Base-by-base conservation (phyloP, 192 early-diverging fungal species). In the Podila minutissima region DNA sequence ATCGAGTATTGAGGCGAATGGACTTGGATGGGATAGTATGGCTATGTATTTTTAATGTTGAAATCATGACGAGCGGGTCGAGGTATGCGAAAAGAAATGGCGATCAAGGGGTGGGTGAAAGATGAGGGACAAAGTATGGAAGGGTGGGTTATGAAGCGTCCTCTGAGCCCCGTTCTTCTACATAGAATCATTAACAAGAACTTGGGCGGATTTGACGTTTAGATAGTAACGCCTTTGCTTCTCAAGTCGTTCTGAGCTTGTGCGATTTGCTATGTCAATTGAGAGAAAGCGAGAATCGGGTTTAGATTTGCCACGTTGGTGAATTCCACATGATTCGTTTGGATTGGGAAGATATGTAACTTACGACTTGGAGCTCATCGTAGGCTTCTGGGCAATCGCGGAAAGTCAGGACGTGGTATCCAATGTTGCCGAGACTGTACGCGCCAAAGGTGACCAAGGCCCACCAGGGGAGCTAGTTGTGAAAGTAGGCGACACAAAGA, bases 311-410 rank as follows among this genome's bases (percentile, higher is more conserved):
- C 38, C 38, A 17, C 41, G 13, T 46, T 17, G 41, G 11, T 4
- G 0, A 7, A 12, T 7, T 12, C 38, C 38, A 12, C 11, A 41
- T 4, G 38, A 41, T 41, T 13, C 9, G 38, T 10, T 33, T 33
- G 38, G 0, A 1, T 41, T 12, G 38, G 38, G 38, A 41, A 41
- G 38, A 12, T 17, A 61, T 46, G n/a, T 69, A 29, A 59, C 74
- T 59, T 90, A 96, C 94, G 83, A 77, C 71, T 86, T 93, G 85
- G 32, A 99, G 89, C 74, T 94, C 93, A 37, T 89, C 82, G 83
- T 94, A 93, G 9, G 96, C 97, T 62, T 95, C 95, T 51, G 95
- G 94, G 83, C 96, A 97, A 74, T 99, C 95, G 28, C 94, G 88
- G 84, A 99, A 99, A 2, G 90, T 95, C 48, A 94, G 72, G 51